phyloP scores from a whole-genome alignment of 2,329 filamentous ascomycete genomes.

The Fusarium keratoplasticum region DNA sequence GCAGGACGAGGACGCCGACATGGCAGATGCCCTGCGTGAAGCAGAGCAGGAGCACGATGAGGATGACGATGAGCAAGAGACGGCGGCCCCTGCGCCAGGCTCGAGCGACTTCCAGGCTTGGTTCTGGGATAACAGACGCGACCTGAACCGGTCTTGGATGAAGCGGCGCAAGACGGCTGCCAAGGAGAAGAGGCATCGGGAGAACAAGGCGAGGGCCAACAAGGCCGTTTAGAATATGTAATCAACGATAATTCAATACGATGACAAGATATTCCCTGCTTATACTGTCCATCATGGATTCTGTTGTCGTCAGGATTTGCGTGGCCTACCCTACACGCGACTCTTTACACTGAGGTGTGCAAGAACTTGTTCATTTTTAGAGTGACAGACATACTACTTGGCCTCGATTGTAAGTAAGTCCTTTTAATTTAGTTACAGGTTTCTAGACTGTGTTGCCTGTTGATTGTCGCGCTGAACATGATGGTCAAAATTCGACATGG shows the following conservation, averaged over 20 bases:
- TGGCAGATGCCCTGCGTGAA: slow-evolving; percentile 45
- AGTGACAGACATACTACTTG: background rate
- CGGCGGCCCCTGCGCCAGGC: slow-evolving; percentile 38
- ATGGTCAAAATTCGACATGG: background rate
- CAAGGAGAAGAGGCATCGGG: slow-evolving; percentile 75
- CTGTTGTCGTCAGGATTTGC: background rate
- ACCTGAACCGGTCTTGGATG: slow-evolving; percentile 75
- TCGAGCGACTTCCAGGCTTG: slow-evolving; percentile 71
- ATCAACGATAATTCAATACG: slow-evolving; percentile 8
- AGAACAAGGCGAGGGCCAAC: slow-evolving; percentile 68
- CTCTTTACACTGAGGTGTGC: background rate
- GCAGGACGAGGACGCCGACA: slow-evolving; percentile 50
- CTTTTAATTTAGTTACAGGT: background rate
- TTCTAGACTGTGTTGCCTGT: background rate
- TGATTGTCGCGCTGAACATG: background rate
- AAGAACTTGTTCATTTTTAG: background rate
- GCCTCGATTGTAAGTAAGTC: background rate
- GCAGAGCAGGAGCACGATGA: slow-evolving; percentile 43
- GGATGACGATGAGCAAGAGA: slow-evolving; percentile 40
- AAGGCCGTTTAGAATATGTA: slow-evolving; percentile 51
- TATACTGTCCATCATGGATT: too few species aligned
- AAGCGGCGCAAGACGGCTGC: slow-evolving; percentile 69
- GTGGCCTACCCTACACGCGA: background rate
- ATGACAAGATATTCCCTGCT: slow-evolving; percentile 3
- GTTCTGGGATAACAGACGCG: slow-evolving; percentile 76